phyloP scores from a whole-genome alignment of 1,284 basidiomycete species.

The Ustilago curta region DNA sequence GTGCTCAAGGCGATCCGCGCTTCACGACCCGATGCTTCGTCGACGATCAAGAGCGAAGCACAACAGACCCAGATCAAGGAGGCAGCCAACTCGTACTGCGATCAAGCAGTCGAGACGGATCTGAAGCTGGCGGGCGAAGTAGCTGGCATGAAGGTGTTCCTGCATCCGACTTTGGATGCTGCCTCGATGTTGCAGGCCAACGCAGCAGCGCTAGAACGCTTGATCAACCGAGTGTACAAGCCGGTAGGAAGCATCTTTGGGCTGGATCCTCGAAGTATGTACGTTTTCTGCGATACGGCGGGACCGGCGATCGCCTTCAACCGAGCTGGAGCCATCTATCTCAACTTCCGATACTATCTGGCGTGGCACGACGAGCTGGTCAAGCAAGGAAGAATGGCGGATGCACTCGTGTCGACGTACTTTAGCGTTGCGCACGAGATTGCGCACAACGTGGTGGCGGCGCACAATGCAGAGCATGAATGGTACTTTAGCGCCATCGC shows the following conservation, averaged over 20 bases:
- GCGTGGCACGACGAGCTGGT: conserved; percentile 87
- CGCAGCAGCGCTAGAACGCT: conserved; percentile 64
- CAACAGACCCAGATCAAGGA: conserved; percentile 69
- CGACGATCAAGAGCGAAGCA: conserved; percentile 67
- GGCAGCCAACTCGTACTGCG: conserved; percentile 70
- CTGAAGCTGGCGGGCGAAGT: conserved; percentile 69
- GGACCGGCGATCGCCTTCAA: conserved; percentile 95
- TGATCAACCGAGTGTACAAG: conserved; percentile 66
- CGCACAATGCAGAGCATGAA: conserved; percentile 78
- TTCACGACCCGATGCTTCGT: conserved; percentile 68
- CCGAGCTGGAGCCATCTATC: conserved; percentile 85
- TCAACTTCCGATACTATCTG: conserved; percentile 85
- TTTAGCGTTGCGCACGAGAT: conserved; percentile 91
- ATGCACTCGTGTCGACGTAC: conserved; percentile 86
- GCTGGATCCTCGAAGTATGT: conserved; percentile 76
- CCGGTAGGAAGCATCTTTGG: conserved; percentile 69
- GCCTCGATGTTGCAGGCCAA: conserved; percentile 62
- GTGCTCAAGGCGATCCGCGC: conserved; percentile 69
- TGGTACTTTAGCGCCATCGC: conserved; percentile 93
- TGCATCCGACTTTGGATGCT: conserved; percentile 60
- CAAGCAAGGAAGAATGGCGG: conserved; percentile 73
- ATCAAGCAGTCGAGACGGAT: conserved; percentile 67
- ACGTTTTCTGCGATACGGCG: conserved; percentile 85
- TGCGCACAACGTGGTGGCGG: conserved; percentile 81
- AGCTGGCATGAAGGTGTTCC: conserved; percentile 69